Base-by-base conservation (phyloP, 345 rosid species). In the Syzygium aromaticum region DNA sequence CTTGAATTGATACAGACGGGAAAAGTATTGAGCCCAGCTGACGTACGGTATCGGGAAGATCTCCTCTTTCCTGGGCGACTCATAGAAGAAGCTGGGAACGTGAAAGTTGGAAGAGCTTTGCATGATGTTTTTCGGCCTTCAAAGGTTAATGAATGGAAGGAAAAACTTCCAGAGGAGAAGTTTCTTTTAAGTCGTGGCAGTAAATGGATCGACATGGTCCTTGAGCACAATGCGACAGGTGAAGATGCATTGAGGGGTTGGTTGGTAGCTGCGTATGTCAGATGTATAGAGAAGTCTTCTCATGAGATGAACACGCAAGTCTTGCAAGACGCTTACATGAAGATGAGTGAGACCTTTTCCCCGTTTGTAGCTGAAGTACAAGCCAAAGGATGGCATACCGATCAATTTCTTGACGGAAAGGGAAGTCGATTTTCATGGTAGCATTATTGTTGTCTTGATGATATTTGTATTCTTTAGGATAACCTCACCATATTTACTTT, bases 231-330 rank as follows among this genome's bases (percentile, higher is more conserved):
- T 89, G 99, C 98, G 12, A 90, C 95, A 1, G 99, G 94, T 16
- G 96, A 96, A 94, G 99, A 98, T 86, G 99, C 97, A 67, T 86
- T 95, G 90, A 94, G 96, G 93, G 99, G 99, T 61, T 98, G 99
- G 99, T 87, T 96, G 84, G 96, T 98, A 77, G 98, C 99, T 84
- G 99, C 96, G 14, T 94, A 92, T 89, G 93, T 94, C 43, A 88
- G 92, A 25, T 89, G 88, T 83, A 93, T 89, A 94, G 87, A 52
- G 88, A 90, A 91, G 46, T 92, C 89, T 17, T 89, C 89, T 43
- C 80, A 85, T 19, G 90, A 90, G 87, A 86, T 86, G 16, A 93
- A 88, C 83, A 86, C 64, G 21, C 51, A 86, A 4, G 88, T 92
- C 52, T 67, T 95, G 91, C 93, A 86, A 90, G 95, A 92, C 7